These are phyloP conservation scores for Encephalitozoon hellem DNA, from an alignment of 371 early-diverging fungal genomes.

Conservation along the genomic window DNA sequence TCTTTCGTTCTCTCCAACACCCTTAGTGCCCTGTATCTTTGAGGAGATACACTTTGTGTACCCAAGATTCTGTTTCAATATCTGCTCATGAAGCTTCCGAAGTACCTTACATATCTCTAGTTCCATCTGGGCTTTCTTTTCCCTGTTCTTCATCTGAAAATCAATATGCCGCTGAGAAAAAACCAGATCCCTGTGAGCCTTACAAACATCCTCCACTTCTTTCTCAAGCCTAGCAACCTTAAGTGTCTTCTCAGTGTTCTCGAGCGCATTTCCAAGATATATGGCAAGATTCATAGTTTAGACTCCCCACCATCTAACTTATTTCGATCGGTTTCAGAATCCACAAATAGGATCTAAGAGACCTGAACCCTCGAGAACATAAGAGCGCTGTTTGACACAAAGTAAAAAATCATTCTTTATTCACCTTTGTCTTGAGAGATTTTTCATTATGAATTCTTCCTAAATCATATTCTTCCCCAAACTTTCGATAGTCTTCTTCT, in stretches of 20 bases:
- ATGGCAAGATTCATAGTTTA: not conserved
- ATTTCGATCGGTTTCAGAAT: not conserved
- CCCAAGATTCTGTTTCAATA: not conserved
- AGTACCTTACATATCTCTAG: not conserved
- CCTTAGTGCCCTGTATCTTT: not conserved
- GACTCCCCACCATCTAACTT: not conserved
- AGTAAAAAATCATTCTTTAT: constrained; percentile 2
- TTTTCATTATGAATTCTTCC: constrained; percentile 29
- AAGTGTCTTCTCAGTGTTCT: not conserved
- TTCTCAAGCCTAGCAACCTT: not conserved
- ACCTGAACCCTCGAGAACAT: not conserved
- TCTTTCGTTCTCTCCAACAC: not conserved
- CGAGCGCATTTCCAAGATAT: not conserved
- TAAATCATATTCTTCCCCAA: constrained; percentile 43
- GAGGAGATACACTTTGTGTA: not conserved
- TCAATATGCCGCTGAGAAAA: not conserved
- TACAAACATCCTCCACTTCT: not conserved
- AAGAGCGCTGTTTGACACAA: not conserved
- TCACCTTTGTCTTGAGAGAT: constrained; percentile 7
- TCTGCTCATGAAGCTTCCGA: not conserved
- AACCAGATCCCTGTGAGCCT: not conserved
- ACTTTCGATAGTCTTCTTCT: constrained; percentile 24
- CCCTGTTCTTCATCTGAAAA: not conserved
- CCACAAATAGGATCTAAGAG: not conserved
- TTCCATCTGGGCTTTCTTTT: not conserved